Percentiles rank a stretch among this genome's conserved stretches.
phyloP scores from a whole-genome alignment of 148 eudicot species.

The Linanthus parryae region DNA sequence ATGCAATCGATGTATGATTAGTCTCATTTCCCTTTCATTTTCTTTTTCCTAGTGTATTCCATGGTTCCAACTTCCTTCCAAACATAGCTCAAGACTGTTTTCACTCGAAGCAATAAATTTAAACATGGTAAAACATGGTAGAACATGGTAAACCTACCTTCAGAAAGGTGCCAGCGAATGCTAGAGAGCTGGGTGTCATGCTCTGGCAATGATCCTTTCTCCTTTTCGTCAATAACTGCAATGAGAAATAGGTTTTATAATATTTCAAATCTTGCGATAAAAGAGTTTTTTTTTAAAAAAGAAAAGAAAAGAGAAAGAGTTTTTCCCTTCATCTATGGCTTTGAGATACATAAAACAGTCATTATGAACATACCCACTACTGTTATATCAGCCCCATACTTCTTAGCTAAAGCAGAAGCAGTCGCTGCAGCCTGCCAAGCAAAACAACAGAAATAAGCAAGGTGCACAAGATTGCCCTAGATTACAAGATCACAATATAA shows the following conservation, averaged over 20 bases:
- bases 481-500: too few species aligned
- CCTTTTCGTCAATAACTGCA: conserved; percentile 83
- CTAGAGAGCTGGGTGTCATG: conserved; percentile 75
- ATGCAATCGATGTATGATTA: too few species aligned
- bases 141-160: conserved; percentile 58
- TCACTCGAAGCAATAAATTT: too few species aligned
- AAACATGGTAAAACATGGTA: too few species aligned
- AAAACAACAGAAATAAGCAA: conserved; percentile 10
- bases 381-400: conserved; percentile 94
- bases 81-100: too few species aligned
- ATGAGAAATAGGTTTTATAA: conserved; percentile 15
- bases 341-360: background rate
- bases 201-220: conserved; percentile 61
- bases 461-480: too few species aligned
- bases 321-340: too few species aligned
- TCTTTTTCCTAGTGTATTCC: too few species aligned
- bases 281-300: conserved; percentile 2
- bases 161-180: conserved; percentile 85
- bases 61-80: too few species aligned
- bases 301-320: too few species aligned
- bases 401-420: conserved; percentile 89
- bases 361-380: conserved; percentile 67
- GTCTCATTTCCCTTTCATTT: too few species aligned
- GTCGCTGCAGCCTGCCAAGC: conserved; percentile 76
- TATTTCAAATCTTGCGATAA: conserved; percentile 13